Evolutionary conservation across 148 eudicot genomes (phyloP).

Genomic region (Camellia lanceoleosa): DNA sequence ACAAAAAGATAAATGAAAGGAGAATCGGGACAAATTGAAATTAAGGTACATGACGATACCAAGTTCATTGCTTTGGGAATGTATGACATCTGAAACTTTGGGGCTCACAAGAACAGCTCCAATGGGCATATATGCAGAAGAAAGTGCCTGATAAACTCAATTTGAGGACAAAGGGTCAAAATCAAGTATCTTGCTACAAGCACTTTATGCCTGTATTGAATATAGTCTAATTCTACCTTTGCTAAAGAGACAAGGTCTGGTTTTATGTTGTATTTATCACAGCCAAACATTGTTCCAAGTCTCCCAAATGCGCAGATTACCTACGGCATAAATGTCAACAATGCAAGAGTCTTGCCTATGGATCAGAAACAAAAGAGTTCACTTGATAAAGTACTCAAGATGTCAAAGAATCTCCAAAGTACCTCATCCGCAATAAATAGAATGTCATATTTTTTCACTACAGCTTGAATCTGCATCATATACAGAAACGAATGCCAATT

Average conservation of each 20-base stretch:
- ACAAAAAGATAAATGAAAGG: background rate
- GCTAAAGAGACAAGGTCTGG: constrained; percentile 95
- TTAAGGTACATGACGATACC: constrained; percentile 40
- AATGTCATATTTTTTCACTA: constrained; percentile 87
- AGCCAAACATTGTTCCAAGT: constrained; percentile 94
- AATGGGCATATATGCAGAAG: constrained; percentile 95
- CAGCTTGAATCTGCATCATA: constrained; percentile 76
- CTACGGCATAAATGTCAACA: constrained; percentile 25
- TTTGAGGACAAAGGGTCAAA: background rate
- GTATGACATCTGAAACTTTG: constrained; percentile 73
- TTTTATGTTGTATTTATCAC: constrained; percentile 84
- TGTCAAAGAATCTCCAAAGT: background rate
- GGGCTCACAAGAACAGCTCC: constrained; percentile 95
- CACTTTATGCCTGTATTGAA: constrained; percentile 6
- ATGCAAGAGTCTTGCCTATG: background rate
- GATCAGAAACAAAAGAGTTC: background rate
- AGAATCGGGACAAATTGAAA: background rate
- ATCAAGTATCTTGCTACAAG: constrained; percentile 4
- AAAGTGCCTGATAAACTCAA: constrained; percentile 62
- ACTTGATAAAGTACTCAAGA: background rate
- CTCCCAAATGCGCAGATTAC: constrained; percentile 97
- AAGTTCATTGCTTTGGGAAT: constrained; percentile 87
- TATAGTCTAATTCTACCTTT: constrained; percentile 47
- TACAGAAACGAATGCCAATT: constrained; percentile 5
- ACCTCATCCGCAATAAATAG: constrained; percentile 98